These are phyloP conservation scores for Aspergillus luchuensis DNA, from an alignment of 2,329 filamentous ascomycete species.

Conservation along the genomic window DNA sequence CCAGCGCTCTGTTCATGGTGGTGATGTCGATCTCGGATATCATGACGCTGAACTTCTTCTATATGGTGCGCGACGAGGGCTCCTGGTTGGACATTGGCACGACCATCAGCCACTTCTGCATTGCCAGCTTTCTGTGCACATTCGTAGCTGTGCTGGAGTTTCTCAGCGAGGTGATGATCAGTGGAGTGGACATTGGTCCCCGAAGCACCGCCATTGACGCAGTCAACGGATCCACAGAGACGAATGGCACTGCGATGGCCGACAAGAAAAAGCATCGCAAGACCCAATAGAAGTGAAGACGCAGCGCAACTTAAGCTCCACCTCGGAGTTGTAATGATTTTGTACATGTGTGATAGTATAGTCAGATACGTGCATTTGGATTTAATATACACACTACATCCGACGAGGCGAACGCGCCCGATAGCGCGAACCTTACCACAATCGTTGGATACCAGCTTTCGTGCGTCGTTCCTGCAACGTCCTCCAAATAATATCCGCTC, in stretches of 20 bases:
- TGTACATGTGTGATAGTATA: conserved; percentile 17
- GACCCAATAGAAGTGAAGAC: background rate
- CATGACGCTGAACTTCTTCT: conserved; percentile 95
- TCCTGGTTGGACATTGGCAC: conserved; percentile 98
- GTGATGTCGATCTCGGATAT: conserved; percentile 91
- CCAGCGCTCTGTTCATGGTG: conserved; percentile 88
- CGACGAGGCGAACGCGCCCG: background rate
- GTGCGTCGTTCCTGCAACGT: background rate
- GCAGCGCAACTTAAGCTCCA: background rate
- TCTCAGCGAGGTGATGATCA: conserved; percentile 78
- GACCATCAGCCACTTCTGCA: conserved; percentile 92
- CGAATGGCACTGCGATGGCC: background rate
- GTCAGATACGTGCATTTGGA: conserved; percentile 10
- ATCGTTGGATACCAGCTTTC: background rate
- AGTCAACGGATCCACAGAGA: conserved; percentile 18
- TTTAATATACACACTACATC: background rate
- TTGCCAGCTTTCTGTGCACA: conserved; percentile 83
- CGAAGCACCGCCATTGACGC: conserved; percentile 19
- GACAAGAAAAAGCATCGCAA: background rate
- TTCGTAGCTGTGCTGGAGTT: conserved; percentile 89
- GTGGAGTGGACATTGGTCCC: conserved; percentile 66
- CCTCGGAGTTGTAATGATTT: background rate
- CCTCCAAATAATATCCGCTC: background rate
- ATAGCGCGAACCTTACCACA: background rate
- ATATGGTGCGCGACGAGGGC: conserved; percentile 93